Evolutionary conservation across 2,329 filamentous ascomycete genomes (phyloP), one percentile per base, ranked within the genome.

Genomic region (Trichoderma gracile): DNA sequence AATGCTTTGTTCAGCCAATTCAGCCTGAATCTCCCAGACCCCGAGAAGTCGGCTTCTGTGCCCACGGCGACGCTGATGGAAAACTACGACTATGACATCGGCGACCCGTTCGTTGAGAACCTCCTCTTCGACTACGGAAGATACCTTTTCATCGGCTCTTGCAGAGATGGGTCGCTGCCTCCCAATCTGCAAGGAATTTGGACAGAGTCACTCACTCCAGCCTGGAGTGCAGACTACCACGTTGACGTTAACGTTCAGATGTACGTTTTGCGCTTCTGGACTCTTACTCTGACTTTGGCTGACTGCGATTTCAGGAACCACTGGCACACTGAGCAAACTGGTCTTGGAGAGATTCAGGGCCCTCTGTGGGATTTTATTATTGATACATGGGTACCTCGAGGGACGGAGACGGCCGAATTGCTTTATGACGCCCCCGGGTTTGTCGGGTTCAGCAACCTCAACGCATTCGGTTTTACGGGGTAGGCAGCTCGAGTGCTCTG

Each of bases 171-270:
- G 42, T 79, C 78, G 0, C 75, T 87, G 0, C 85, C 85, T 0
- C 77, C 84, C 0, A 87, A 86, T 63, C 76, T 88, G 0, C 83
- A 85, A 69, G 84, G 85, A 0, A 77, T 78, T 19, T 87, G 85
- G 85, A 80, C 79, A 5, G 78, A 82, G 50, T 71, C 76, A 0
- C 70, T 82, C 42, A 72, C 65, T 62, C 68, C 74, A 21, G 67
- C 70, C 27, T 68, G 85, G 85, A 78, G 79, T 14, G 80, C 76
- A 2, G 84, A 87, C 68, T 87, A 86, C 63, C 84, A 86, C 59
- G 76, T 80, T 45, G 84, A 87, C 66, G 86, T 87, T 69, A 87
- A 87, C 64, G 64, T 86, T 0, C 82, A 87, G 67, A 87, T 86
- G 85, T 53, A 43, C 21, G 58, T 53, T 7, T 7, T 3, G 0